Evolutionary conservation across 257 asterid species (phyloP), one percentile per base, ranked within the genome.

Genomic region (Plantago elongata): DNA sequence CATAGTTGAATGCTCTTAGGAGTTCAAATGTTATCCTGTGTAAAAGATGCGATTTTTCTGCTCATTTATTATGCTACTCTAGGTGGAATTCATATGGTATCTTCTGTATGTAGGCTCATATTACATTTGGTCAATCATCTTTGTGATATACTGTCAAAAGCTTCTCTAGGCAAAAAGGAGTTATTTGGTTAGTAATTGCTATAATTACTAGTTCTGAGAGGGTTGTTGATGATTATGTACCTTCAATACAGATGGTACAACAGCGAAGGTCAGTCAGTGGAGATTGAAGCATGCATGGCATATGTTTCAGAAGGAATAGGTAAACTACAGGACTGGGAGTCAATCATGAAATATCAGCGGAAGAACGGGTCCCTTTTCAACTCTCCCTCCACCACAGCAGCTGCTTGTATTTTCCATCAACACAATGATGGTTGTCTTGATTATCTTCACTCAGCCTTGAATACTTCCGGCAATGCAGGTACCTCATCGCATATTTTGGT

Each of bases 341-440:
- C 70, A 45, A 70, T 75, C 42, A 75, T 88, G 95, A 84, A 80
- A 62, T 80, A 81, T 70, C 97, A 89, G 66, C 77, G 86, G 62
- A 78, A 57, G 72, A 89, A 92, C 37, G 97, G 99, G 16, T 92
- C 99, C 15, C 76, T 92, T 37, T 89, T 89, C 78, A 82, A 89
- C 77, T 86, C 84, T 72, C 97, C 99, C 13, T 86, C 99, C 2
- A 74, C 97, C 0, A 83, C 97, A 46, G 93, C 97, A 22, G 88
- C 97, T 71, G 90, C 96, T 75, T 78, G 50, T 61, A 77, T 77
- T 69, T 74, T 66, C 69, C 65, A 62, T 66, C 80, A 61, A 4
- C 7, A 5, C 7, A 69, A 92, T 83, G 64, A 79, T 50, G 80
- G 55, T 14, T 89, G 86, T 74, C 87, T 83, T 46, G 66, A 57